Conservation (phyloP, 306 rosid species). For the Boehmeria nivea region DNA sequence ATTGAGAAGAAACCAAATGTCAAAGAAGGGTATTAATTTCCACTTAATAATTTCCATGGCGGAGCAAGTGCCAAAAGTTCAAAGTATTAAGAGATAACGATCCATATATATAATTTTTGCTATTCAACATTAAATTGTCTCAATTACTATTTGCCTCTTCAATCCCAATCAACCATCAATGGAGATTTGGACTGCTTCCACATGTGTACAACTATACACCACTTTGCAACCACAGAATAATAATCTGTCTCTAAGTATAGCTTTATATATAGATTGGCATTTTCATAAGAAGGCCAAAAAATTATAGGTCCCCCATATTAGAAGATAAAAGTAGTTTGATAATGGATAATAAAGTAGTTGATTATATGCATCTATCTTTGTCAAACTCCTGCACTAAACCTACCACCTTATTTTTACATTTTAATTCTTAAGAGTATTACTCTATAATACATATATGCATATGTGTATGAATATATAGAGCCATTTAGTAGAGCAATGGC, state of each 20-base stretch:
- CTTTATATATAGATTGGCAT: not conserved
- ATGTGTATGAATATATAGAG: too few relatives aligned
- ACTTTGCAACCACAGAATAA: constrained; percentile 8
- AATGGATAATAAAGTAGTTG: not conserved
- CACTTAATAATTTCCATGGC: not conserved
- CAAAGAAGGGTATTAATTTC: not conserved
- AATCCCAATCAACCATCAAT: constrained; percentile 1
- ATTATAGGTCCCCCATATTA: not conserved
- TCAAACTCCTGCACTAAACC: not conserved
- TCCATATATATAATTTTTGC: not conserved
- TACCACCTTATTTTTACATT: not conserved
- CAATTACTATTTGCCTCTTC: not conserved
- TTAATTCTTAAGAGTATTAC: too few relatives aligned
- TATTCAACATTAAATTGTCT: not conserved
- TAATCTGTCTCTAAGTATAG: not conserved
- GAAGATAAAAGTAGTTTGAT: not conserved
- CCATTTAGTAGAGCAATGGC: too few relatives aligned
- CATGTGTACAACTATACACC: not conserved
- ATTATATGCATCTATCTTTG: not conserved
- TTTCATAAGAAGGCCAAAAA: not conserved
- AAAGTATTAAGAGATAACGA: not conserved
- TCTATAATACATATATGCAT: too few relatives aligned
- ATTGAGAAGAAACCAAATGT: not conserved
- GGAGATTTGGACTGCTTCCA: not conserved
- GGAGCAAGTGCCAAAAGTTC: not conserved